Percentiles rank a stretch among this genome's conserved stretches.
Evolutionary conservation across 2,329 filamentous ascomycete species (phyloP).

Genomic region (Aspergillus sp.): DNA sequence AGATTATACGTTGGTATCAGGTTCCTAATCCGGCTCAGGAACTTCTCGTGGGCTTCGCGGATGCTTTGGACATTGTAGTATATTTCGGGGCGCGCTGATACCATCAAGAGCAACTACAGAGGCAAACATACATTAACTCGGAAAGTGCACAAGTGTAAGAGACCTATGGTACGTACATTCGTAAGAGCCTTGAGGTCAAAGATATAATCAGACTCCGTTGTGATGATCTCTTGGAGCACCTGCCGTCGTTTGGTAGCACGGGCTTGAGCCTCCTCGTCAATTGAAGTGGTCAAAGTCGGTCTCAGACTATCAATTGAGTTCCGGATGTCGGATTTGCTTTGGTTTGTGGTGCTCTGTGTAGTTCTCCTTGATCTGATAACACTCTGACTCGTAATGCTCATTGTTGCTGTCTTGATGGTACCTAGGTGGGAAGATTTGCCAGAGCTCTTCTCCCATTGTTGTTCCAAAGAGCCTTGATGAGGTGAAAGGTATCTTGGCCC

Average conservation of each 20-base stretch:
- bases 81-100: constrained; percentile 72
- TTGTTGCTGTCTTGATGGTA: constrained; percentile 76
- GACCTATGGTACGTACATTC: constrained; percentile 59
- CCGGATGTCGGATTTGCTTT: constrained; percentile 63
- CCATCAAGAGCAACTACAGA: constrained; percentile 68
- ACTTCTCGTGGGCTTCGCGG: constrained; percentile 76
- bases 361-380: constrained; percentile 60
- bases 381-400: constrained; percentile 74
- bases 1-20: constrained; percentile 63
- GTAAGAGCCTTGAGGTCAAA: constrained; percentile 81
- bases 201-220: constrained; percentile 85
- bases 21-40: constrained; percentile 72
- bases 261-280: constrained; percentile 69
- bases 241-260: constrained; percentile 74
- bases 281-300: constrained; percentile 43
- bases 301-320: constrained; percentile 59
- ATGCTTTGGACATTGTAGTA: constrained; percentile 78
- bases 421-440: constrained; percentile 79
- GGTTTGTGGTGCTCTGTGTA: constrained; percentile 59
- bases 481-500: constrained; percentile 16
- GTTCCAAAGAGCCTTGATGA: constrained; percentile 25
- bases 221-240: constrained; percentile 81
- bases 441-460: constrained; percentile 63
- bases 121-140: not conserved
- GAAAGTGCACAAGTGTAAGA: not conserved